A percentile compares a stretch with the other conserved stretches of the same genome.
Conservation (phyloP, 192 early-diverging fungal species). For the Dissophora ornata region DNA sequence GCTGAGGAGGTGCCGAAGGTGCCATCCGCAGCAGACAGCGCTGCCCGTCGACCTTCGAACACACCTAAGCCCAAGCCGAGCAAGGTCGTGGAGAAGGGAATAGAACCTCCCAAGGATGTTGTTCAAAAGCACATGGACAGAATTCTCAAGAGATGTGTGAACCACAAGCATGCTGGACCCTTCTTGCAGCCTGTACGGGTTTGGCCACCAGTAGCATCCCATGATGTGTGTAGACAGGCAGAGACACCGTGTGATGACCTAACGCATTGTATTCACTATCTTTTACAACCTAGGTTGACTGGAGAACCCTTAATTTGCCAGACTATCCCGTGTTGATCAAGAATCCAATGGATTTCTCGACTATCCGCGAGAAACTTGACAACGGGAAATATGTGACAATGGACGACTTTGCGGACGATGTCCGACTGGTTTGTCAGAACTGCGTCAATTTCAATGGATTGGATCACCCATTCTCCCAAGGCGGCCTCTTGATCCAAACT, state of each 20-base stretch:
- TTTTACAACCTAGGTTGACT: slow-evolving; percentile 50
- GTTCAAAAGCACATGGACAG: slow-evolving; percentile 42
- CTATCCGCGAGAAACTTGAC: slow-evolving; percentile 68
- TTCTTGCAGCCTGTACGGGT: slow-evolving; percentile 57
- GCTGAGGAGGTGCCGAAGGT: slow-evolving; percentile 8
- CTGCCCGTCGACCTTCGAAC: slow-evolving; percentile 17
- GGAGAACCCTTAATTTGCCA: slow-evolving; percentile 57
- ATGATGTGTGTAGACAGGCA: too few species aligned
- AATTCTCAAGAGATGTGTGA: slow-evolving; percentile 52
- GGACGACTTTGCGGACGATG: slow-evolving; percentile 68
- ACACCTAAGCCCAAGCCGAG: slow-evolving; percentile 32
- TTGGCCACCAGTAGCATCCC: background rate
- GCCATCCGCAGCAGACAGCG: background rate
- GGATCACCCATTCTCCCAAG: slow-evolving; percentile 47
- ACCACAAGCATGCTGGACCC: slow-evolving; percentile 51
- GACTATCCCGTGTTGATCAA: slow-evolving; percentile 63
- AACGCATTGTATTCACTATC: background rate
- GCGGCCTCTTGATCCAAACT: slow-evolving; percentile 37
- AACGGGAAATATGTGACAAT: slow-evolving; percentile 58
- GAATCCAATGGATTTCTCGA: slow-evolving; percentile 80
- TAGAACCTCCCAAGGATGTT: slow-evolving; percentile 33
- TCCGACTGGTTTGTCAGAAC: slow-evolving; percentile 74
- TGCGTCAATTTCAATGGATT: slow-evolving; percentile 78
- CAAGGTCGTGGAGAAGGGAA: slow-evolving; percentile 27
- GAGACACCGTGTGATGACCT: background rate